Evolutionary conservation across 2,329 filamentous ascomycete species (phyloP).

Genomic region (Cladobotryum protrusum): DNA sequence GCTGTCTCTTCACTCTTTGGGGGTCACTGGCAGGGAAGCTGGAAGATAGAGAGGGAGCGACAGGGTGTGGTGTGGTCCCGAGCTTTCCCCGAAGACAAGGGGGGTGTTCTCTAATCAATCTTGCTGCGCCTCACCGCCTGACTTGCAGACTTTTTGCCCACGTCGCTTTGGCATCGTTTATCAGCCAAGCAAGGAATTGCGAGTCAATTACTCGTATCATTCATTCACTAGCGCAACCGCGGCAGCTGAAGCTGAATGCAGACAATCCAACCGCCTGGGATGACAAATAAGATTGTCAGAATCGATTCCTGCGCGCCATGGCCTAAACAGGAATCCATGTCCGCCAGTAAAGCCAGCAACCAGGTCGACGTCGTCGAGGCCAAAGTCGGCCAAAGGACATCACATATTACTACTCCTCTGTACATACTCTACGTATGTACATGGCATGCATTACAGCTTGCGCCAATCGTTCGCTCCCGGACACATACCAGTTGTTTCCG

Average conservation of each 20-base stretch:
- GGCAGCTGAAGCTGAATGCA: conserved; percentile 4
- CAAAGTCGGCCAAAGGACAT: too few relatives aligned
- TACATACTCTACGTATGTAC: too few relatives aligned
- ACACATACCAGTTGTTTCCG: too few relatives aligned
- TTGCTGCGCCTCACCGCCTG: conserved; percentile 13
- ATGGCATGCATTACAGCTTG: too few relatives aligned
- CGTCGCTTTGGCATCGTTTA: conserved; percentile 5
- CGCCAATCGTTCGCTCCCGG: too few relatives aligned
- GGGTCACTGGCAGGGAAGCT: too few relatives aligned
- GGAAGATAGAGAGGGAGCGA: too few relatives aligned
- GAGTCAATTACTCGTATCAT: conserved; percentile 7
- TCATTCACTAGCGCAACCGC: conserved; percentile 4
- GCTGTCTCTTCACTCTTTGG: too few relatives aligned
- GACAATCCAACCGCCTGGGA: conserved; percentile 2
- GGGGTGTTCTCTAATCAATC: neutral
- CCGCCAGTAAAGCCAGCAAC: neutral
- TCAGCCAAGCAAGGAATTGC: conserved; percentile 2
- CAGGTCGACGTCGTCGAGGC: too few relatives aligned
- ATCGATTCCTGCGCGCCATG: conserved; percentile 2
- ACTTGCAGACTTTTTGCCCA: conserved; percentile 12
- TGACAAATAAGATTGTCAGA: conserved; percentile 11
- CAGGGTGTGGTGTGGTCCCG: neutral
- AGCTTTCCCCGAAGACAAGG: conserved; percentile 6
- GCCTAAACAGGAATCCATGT: conserved; percentile 17
- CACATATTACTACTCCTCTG: too few relatives aligned